Conservation (phyloP, 139 green algal species). For the Parachlorella kessleri region DNA sequence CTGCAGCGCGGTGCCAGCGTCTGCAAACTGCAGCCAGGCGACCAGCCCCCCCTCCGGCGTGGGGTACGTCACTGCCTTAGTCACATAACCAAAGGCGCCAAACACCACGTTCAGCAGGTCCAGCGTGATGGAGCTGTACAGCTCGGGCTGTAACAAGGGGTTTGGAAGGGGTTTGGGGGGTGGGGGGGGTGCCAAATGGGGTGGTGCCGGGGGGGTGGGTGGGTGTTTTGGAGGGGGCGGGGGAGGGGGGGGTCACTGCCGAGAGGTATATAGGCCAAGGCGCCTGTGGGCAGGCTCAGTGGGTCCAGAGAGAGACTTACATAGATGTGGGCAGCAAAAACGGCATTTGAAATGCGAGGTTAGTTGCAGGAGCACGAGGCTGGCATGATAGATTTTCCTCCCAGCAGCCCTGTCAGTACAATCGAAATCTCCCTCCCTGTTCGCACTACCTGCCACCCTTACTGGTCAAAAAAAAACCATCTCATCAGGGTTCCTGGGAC, state of each 20-base stretch:
- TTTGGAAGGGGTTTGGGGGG: neutral
- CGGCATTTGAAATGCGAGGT: no score
- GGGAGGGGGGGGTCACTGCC: no score
- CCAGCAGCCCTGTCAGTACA: no score
- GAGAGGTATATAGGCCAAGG: no score
- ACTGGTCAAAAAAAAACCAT: no score
- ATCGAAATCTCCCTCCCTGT: no score
- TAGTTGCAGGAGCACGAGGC: no score
- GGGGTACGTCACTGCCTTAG: constrained; percentile 74
- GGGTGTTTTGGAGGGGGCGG: neutral
- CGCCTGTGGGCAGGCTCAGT: neutral
- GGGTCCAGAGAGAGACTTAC: neutral
- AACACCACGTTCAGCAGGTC: constrained; percentile 63
- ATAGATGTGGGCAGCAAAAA: no score
- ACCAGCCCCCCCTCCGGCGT: constrained; percentile 54
- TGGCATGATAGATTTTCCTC: no score
- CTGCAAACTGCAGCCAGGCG: constrained; percentile 60
- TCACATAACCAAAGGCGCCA: constrained; percentile 65
- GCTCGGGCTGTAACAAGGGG: constrained; percentile 27
- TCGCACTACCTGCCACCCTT: no score
- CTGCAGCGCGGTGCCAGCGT: constrained; percentile 37
- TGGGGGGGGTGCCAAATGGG: neutral
- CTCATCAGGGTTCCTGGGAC: no score
- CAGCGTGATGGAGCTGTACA: constrained; percentile 32
- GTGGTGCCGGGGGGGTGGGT: no score